Percentiles rank a stretch among this genome's conserved stretches.
Conservation (phyloP, 768 basidiomycete species). For the Mycena rebaudengoi region DNA sequence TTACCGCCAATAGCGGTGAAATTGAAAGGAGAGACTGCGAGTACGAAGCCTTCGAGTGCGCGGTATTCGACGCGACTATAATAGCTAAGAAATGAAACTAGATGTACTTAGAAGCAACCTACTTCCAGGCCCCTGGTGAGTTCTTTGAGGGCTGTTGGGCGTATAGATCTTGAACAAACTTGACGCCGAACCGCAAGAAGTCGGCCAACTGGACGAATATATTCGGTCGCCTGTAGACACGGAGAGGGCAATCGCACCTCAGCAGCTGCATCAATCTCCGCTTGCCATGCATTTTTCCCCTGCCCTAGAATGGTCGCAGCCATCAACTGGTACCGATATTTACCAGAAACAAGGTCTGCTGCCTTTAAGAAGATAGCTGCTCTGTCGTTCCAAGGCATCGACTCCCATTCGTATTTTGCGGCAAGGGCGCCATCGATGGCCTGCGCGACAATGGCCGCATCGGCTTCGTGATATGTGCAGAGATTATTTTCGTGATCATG, state of each 20-base stretch:
- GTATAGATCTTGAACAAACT: slow-evolving; percentile 96
- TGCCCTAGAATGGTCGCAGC: slow-evolving; percentile 98
- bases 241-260: too few relatives aligned
- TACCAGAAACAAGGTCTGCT: slow-evolving; percentile 93
- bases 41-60: slow-evolving; percentile 96
- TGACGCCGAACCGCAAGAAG: slow-evolving; percentile 96
- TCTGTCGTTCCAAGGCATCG: slow-evolving; percentile 94
- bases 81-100: slow-evolving; percentile 5
- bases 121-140: slow-evolving; percentile 93
- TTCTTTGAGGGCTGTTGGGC: slow-evolving; percentile 90
- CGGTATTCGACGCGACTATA: slow-evolving; percentile 93
- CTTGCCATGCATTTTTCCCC: slow-evolving; percentile 99
- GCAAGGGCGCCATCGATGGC: slow-evolving; percentile 91
- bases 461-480: slow-evolving; percentile 90
- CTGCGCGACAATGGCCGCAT: slow-evolving; percentile 71
- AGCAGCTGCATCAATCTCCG: slow-evolving; percentile 98
- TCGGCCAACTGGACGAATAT: slow-evolving; percentile 69
- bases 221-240: too few relatives aligned
- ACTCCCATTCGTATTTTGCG: slow-evolving; percentile 92
- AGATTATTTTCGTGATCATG: slow-evolving; percentile 86
- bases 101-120: background rate
- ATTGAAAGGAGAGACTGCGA: slow-evolving; percentile 98
- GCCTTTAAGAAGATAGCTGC: slow-evolving; percentile 99
- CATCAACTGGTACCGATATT: slow-evolving; percentile 94
- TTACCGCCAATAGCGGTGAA: slow-evolving; percentile 99